These are phyloP conservation scores for Tetragonia tetragonoides DNA, from an alignment of 148 eudicot species.

Conservation along the genomic window DNA sequence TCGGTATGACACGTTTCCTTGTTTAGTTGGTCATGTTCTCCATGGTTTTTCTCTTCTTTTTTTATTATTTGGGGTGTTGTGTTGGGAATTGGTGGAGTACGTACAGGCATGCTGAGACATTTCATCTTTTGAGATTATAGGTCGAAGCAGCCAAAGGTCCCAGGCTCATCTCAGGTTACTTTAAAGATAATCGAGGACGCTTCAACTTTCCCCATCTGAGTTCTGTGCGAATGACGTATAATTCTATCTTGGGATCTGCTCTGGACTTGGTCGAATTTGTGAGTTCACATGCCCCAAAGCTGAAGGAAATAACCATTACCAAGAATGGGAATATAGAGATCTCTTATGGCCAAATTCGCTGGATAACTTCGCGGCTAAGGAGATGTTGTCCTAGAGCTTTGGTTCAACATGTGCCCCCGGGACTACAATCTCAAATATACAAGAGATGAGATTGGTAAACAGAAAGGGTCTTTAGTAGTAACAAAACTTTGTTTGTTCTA, in stretches of 20 bases:
- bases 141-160: constrained; percentile 16
- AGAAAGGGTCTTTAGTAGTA: too few species aligned
- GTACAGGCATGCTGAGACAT: too few species aligned
- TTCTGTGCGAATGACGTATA: background rate
- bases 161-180: background rate
- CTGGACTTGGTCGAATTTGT: constrained; percentile 6
- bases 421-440: background rate
- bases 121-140: background rate
- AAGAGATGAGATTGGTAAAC: too few species aligned
- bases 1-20: constrained; percentile 9
- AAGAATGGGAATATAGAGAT: background rate
- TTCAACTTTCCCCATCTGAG: constrained; percentile 6
- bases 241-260: background rate
- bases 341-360: background rate
- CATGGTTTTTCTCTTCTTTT: background rate
- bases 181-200: constrained; percentile 1
- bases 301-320: background rate
- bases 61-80: background rate
- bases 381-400: constrained; percentile 6
- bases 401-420: background rate
- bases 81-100: background rate
- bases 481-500: too few species aligned
- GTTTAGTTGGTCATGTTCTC: background rate
- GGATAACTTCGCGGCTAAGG: background rate
- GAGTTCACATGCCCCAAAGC: constrained; percentile 8